Conservation (phyloP, 441 rosid species). For the Populus tomentosa region DNA sequence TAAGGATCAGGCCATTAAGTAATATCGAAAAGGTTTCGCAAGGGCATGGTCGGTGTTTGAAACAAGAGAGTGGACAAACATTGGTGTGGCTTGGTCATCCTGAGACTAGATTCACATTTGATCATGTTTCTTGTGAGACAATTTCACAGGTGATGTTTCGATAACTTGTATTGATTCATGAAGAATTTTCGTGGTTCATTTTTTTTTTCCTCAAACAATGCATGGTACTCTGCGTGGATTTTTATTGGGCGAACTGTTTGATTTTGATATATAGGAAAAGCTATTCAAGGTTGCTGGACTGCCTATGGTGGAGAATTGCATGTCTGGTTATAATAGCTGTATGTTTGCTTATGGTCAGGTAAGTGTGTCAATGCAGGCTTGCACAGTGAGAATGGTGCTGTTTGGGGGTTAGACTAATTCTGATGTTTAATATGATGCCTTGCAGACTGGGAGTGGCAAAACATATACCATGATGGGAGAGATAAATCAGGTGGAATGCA, state of each 20-base stretch:
- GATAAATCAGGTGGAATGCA: constrained; percentile 52
- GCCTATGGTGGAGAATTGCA: constrained; percentile 97
- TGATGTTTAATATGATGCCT: constrained; percentile 10
- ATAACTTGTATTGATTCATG: neutral
- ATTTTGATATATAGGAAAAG: constrained; percentile 49
- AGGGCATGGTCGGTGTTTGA: constrained; percentile 66
- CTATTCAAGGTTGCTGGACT: constrained; percentile 73
- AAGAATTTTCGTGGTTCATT: neutral
- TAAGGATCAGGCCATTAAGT: constrained; percentile 73
- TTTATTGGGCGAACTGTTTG: constrained; percentile 1
- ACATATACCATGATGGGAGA: constrained; percentile 98
- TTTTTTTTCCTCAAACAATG: neutral
- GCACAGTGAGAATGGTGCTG: too few relatives aligned
- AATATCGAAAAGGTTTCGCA: constrained; percentile 59
- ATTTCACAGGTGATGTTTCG: constrained; percentile 65
- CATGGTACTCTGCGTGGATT: neutral
- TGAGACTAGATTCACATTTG: constrained; percentile 93
- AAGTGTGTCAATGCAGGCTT: constrained; percentile 7
- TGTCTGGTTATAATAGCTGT: constrained; percentile 93
- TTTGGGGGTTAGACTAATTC: neutral
- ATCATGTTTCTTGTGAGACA: constrained; percentile 75
- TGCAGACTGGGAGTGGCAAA: constrained; percentile 98
- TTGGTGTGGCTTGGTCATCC: constrained; percentile 85
- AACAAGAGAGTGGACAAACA: constrained; percentile 72
- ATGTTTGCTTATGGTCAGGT: constrained; percentile 98